Conservation (phyloP, 768 basidiomycete genomes). For the Cantharellus anzutake region DNA sequence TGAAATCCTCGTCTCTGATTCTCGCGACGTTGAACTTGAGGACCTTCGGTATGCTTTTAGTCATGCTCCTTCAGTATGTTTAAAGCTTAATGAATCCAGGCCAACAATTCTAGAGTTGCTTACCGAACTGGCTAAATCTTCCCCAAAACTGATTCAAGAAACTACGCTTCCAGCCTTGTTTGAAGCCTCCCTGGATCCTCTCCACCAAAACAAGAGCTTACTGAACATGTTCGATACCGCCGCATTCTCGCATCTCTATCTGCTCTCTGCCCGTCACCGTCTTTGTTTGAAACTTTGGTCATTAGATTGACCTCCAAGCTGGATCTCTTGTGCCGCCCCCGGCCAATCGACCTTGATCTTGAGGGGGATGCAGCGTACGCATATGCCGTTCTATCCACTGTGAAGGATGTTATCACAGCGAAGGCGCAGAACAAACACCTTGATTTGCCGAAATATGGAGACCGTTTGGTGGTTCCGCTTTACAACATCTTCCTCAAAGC, state of each 20-base stretch:
- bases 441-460: slow-evolving; percentile 68
- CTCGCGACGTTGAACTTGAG: slow-evolving; percentile 25
- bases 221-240: slow-evolving; percentile 45
- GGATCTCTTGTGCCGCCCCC: slow-evolving; percentile 20
- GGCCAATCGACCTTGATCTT: slow-evolving; percentile 21
- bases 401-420: slow-evolving; percentile 37
- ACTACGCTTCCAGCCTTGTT: slow-evolving; percentile 72
- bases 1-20: slow-evolving; percentile 38
- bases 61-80: not conserved
- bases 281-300: slow-evolving; percentile 72
- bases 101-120: slow-evolving; percentile 41
- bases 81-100: slow-evolving; percentile 19
- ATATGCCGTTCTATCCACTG: slow-evolving; percentile 57
- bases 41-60: slow-evolving; percentile 31
- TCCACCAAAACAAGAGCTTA: slow-evolving; percentile 32
- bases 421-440: slow-evolving; percentile 36
- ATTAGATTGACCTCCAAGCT: slow-evolving; percentile 61
- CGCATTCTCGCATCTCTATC: slow-evolving; percentile 47
- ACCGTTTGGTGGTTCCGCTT: slow-evolving; percentile 51
- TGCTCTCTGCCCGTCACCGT: slow-evolving; percentile 48
- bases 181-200: slow-evolving; percentile 48
- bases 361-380: slow-evolving; percentile 69
- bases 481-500: slow-evolving; percentile 42
- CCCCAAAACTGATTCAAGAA: slow-evolving; percentile 46
- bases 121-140: slow-evolving; percentile 34